These are phyloP conservation scores for Phytophthora sojae DNA, from an alignment of 352 stramenopile species.

Conservation along the genomic window DNA sequence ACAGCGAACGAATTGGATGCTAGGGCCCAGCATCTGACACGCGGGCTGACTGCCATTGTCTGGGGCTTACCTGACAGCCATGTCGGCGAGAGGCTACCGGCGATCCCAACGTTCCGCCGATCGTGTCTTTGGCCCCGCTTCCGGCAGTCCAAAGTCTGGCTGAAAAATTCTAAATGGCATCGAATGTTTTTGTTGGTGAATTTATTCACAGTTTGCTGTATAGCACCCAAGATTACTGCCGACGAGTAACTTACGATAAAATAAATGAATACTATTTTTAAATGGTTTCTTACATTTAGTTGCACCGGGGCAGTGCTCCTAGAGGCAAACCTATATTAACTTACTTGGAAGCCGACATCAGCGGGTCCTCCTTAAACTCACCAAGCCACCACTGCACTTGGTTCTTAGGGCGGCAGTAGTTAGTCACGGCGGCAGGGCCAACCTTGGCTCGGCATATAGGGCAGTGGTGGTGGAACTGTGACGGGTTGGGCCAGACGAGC, in stretches of 20 bases:
- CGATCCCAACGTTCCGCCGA: constrained; percentile 9
- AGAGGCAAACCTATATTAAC: not conserved
- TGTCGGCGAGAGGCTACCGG: constrained; percentile 1
- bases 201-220: too few relatives aligned
- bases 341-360: constrained; percentile 28
- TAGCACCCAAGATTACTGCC: too few relatives aligned
- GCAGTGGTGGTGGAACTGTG: constrained; percentile 65
- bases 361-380: constrained; percentile 56
- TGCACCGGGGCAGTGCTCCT: not conserved
- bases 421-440: constrained; percentile 48
- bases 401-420: constrained; percentile 59
- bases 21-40: not conserved
- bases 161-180: too few relatives aligned
- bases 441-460: constrained; percentile 57
- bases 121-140: constrained; percentile 17
- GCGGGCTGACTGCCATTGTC: not conserved
- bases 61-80: not conserved
- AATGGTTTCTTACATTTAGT: not conserved
- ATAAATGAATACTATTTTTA: not conserved
- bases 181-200: too few relatives aligned
- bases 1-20: not conserved
- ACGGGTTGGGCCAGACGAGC: too few relatives aligned
- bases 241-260: too few relatives aligned
- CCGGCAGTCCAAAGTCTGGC: not conserved
- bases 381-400: constrained; percentile 70